Percentiles rank a stretch among this genome's conserved stretches.
These are phyloP conservation scores for Mycena indigotica DNA, from an alignment of 768 basidiomycete species.

Conservation along the genomic window DNA sequence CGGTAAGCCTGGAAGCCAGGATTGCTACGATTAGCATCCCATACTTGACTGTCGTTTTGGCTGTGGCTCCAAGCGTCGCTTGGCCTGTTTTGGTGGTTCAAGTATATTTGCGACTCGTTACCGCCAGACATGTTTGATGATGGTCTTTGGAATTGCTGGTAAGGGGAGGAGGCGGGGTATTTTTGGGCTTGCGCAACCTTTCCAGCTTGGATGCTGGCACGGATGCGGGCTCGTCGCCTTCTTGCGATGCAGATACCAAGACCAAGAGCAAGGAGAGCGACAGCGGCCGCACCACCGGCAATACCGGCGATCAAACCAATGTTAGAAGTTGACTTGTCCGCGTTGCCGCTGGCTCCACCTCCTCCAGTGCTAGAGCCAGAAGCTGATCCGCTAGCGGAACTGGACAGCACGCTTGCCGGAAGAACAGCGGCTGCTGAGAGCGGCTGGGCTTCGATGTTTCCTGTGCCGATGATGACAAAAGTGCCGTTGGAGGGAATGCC, in stretches of 20 bases:
- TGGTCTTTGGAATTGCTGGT: background rate
- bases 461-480: conserved; percentile 76
- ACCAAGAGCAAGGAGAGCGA: conserved; percentile 15
- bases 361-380: conserved; percentile 13
- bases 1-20: conserved; percentile 6
- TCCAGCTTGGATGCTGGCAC: conserved; percentile 1
- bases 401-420: conserved; percentile 51
- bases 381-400: conserved; percentile 43
- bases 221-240: conserved; percentile 15
- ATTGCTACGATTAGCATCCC: conserved; percentile 4
- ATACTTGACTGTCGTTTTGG: background rate
- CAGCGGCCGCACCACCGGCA: conserved; percentile 10
- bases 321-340: conserved; percentile 2
- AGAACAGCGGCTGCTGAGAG: conserved; percentile 45
- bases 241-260: conserved; percentile 14
- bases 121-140: background rate
- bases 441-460: conserved; percentile 72
- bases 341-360: conserved; percentile 8
- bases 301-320: conserved; percentile 15
- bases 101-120: conserved; percentile 6
- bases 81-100: background rate
- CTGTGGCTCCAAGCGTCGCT: background rate
- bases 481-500: conserved; percentile 84
- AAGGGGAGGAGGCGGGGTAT: background rate
- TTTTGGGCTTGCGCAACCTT: conserved; percentile 5